phyloP scores from a whole-genome alignment of 768 basidiomycete genomes.

The Boletellus emodensis region DNA sequence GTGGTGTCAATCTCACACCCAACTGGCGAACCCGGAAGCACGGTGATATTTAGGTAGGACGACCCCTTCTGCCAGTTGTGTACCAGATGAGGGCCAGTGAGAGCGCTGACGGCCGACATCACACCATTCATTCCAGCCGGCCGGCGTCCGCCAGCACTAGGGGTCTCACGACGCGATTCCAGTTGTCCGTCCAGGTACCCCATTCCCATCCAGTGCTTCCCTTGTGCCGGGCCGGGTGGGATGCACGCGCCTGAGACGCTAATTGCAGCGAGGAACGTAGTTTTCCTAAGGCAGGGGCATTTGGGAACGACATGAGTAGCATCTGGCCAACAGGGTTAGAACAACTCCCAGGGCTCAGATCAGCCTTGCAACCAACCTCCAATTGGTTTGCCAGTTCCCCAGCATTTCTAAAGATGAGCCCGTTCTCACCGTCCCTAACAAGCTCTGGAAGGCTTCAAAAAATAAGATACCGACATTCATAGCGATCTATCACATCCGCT shows the following conservation, averaged over 20 bases:
- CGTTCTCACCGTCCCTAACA: conserved; percentile 81
- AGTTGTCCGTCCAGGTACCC: conserved; percentile 84
- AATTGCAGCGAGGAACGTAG: conserved; percentile 50
- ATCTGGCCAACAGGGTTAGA: conserved; percentile 35
- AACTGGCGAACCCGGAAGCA: no score
- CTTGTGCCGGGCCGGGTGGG: conserved; percentile 16
- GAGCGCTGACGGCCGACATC: neutral
- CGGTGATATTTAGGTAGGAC: no score
- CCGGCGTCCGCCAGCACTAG: conserved; percentile 39
- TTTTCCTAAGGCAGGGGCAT: conserved; percentile 43
- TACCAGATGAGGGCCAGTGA: neutral
- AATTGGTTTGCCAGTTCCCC: conserved; percentile 68
- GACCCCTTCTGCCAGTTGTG: no score
- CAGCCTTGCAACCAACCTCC: conserved; percentile 34
- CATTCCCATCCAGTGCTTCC: conserved; percentile 47
- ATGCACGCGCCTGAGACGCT: conserved; percentile 26
- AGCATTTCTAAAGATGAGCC: conserved; percentile 68
- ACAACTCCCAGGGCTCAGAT: neutral
- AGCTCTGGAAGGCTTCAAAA: conserved; percentile 72
- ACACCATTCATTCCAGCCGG: conserved; percentile 14
- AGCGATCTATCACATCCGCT: conserved; percentile 18
- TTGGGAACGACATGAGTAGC: conserved; percentile 59
- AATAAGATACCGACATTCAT: neutral
- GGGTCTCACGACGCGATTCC: conserved; percentile 65
- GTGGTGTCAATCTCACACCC: no score